A percentile compares a stretch with the other conserved stretches of the same genome.
Conservation (phyloP, 768 basidiomycete genomes). For the Baorangia bicolor region DNA sequence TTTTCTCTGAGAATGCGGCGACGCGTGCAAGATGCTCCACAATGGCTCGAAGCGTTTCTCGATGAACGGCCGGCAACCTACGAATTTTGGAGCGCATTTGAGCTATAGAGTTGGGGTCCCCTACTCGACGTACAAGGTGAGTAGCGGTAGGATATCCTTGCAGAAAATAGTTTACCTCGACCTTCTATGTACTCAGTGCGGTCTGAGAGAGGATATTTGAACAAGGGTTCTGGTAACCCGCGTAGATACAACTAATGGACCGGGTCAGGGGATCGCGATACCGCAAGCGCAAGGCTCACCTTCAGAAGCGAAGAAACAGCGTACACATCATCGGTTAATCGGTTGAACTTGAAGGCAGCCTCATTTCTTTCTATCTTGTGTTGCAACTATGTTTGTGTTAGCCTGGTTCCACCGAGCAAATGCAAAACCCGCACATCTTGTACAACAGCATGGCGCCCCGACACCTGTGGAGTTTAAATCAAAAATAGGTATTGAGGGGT, state of each 20-base stretch:
- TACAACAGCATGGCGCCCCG: constrained; percentile 81
- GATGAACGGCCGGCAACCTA: constrained; percentile 78
- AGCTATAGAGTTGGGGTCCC: constrained; percentile 65
- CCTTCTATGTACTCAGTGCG: constrained; percentile 79
- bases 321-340: constrained; percentile 73
- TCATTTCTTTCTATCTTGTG: constrained; percentile 89
- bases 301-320: constrained; percentile 85
- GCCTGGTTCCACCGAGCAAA: background rate
- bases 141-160: background rate
- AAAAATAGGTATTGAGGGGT: background rate
- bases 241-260: constrained; percentile 67
- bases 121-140: constrained; percentile 43
- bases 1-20: constrained; percentile 61
- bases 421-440: constrained; percentile 58
- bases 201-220: constrained; percentile 77
- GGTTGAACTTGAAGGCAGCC: constrained; percentile 66
- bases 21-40: constrained; percentile 83
- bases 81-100: constrained; percentile 87
- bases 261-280: background rate
- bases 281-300: constrained; percentile 38
- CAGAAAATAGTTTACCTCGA: constrained; percentile 47
- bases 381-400: constrained; percentile 54
- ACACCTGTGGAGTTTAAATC: constrained; percentile 49
- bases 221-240: constrained; percentile 87
- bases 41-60: constrained; percentile 76